phyloP scores from a whole-genome alignment of 148 eudicot species.

The Agrostemma githago region DNA sequence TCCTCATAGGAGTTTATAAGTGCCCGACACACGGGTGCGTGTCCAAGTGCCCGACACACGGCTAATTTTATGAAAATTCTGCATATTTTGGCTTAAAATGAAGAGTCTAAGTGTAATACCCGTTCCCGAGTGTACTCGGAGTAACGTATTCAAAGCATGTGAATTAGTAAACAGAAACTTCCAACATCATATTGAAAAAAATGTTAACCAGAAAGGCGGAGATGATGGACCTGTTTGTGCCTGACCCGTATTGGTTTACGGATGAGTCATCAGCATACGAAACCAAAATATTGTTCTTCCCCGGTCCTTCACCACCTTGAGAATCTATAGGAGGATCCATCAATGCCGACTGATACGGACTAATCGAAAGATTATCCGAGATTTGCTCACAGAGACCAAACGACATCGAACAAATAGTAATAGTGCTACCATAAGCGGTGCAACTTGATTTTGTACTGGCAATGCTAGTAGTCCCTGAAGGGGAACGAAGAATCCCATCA shows the following conservation, averaged over 20 bases:
- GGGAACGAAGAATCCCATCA: constrained; percentile 41
- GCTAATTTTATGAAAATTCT: no score
- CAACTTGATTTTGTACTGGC: constrained; percentile 55
- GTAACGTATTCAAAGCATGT: background rate
- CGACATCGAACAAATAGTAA: constrained; percentile 52
- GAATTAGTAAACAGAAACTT: constrained; percentile 1
- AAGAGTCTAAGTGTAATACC: no score
- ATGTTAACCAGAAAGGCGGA: constrained; percentile 2
- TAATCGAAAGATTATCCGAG: constrained; percentile 39
- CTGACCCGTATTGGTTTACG: constrained; percentile 35
- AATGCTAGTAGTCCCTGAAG: constrained; percentile 51
- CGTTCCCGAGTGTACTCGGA: no score
- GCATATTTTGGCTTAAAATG: no score
- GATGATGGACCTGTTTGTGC: constrained; percentile 54
- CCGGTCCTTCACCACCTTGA: constrained; percentile 38
- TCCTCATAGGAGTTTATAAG: no score
- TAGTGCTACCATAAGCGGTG: constrained; percentile 56
- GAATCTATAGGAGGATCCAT: constrained; percentile 42
- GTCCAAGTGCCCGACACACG: no score
- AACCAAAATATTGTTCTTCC: constrained; percentile 33
- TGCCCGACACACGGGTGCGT: no score
- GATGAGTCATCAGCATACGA: constrained; percentile 41
- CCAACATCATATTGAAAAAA: background rate
- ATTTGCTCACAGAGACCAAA: constrained; percentile 42
- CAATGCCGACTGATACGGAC: constrained; percentile 53